These are phyloP conservation scores for Alternaria sp. DNA, from an alignment of 2,329 filamentous ascomycete genomes.

Conservation along the genomic window DNA sequence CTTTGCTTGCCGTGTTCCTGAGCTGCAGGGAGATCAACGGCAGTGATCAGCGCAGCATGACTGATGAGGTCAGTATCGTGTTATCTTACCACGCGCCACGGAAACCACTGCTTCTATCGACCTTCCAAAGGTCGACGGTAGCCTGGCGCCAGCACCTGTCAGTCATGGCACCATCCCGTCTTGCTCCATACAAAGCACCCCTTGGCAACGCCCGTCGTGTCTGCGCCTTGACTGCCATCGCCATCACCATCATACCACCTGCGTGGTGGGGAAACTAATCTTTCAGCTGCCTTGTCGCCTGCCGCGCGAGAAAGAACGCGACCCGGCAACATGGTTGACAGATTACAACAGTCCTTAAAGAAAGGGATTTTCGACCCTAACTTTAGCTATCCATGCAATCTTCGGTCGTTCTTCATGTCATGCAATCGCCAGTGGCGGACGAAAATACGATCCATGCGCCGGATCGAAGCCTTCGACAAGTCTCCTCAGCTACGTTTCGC, in stretches of 20 bases:
- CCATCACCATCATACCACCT: neutral
- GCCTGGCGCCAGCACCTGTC: constrained; percentile 8
- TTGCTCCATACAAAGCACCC: neutral
- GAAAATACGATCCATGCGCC: neutral
- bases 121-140: constrained; percentile 4
- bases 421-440: constrained; percentile 3
- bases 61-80: neutral
- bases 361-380: neutral
- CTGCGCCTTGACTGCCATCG: neutral
- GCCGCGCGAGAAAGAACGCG: constrained; percentile 16
- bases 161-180: constrained; percentile 2
- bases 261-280: neutral
- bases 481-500: constrained; percentile 6
- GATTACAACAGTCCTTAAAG: neutral
- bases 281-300: constrained; percentile 21
- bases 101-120: neutral
- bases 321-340: constrained; percentile 17
- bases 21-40: constrained; percentile 9
- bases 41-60: constrained; percentile 7
- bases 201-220: constrained; percentile 13
- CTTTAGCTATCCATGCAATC: neutral
- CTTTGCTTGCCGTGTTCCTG: constrained; percentile 11
- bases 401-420: neutral
- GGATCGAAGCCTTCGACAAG: constrained; percentile 8
- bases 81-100: neutral